A percentile compares a stretch with the other conserved stretches of the same genome.
phyloP scores from a whole-genome alignment of 495 filamentous ascomycete genomes.

The Pseudomonodictys pantanalensis region DNA sequence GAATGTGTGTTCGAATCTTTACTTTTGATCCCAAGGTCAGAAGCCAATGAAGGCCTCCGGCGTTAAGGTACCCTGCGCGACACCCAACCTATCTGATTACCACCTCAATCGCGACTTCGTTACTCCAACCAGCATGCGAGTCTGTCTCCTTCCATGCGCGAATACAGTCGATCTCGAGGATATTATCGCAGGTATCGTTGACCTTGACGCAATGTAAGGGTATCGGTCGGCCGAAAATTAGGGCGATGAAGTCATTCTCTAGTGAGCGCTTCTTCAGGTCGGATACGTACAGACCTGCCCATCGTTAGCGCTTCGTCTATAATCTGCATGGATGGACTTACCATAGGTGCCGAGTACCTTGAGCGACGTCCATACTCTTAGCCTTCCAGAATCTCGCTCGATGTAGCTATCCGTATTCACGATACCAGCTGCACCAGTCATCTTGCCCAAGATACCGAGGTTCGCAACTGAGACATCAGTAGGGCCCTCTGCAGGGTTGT shows the following conservation, averaged over 20 bases:
- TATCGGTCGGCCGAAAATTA: conserved; percentile 66
- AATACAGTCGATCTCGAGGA: conserved; percentile 76
- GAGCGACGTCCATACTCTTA: conserved; percentile 62
- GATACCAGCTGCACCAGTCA: conserved; percentile 83
- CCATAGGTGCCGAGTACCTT: conserved; percentile 83
- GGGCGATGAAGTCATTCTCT: conserved; percentile 68
- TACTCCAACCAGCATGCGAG: conserved; percentile 72
- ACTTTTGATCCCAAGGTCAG: no score
- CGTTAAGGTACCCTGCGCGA: no score
- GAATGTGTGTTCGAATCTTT: no score
- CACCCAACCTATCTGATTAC: conserved; percentile 48
- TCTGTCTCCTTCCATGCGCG: conserved; percentile 75
- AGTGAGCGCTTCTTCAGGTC: conserved; percentile 58
- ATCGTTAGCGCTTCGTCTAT: neutral
- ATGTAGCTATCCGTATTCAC: conserved; percentile 55
- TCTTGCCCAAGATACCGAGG: conserved; percentile 82
- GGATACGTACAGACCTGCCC: conserved; percentile 66
- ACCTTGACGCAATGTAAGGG: conserved; percentile 63
- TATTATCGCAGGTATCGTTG: conserved; percentile 51
- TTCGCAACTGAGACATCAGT: conserved; percentile 50
- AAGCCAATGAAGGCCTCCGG: no score
- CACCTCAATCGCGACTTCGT: conserved; percentile 74
- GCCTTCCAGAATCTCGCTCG: conserved; percentile 52
- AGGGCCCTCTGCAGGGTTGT: conserved; percentile 22
- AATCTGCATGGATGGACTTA: conserved; percentile 41